Base-by-base conservation (phyloP, 2,329 filamentous ascomycete species). In the Dothistroma septosporum region DNA sequence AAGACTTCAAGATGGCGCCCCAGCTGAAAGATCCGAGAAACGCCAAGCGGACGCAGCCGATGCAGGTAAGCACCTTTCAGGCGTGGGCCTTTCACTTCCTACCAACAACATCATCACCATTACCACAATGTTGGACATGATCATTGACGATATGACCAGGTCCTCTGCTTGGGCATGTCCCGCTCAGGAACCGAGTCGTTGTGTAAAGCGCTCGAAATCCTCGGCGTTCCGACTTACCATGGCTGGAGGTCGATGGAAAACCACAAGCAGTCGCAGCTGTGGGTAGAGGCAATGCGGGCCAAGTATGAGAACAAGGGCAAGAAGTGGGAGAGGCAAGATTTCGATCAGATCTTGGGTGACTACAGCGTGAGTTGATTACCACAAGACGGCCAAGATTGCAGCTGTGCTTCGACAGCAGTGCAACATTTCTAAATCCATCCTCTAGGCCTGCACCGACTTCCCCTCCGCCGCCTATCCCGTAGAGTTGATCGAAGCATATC, bases 291-390 rank as follows among this genome's bases (percentile, higher is more conserved):
- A 12, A 32, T 49, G 16, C 11, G 49, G 10, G 21, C 19, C 24
- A 57, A 55, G 53, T 55, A 46, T 32, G 53, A 55, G 28, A 44
- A 44, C 35, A 55, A 55, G 9, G 53, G 53, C 21, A 55, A 22
- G 19, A 19, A 21, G 10, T 55, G 37, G 37, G 12, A 31, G 21
- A 55, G 53, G n/a, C 37, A 55, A 28, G 53, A 55, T 19, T 55
- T 41, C 19, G 53, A 55, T 47, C 53, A 55, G 53, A 31, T 55
- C n/a, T 21, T 55, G 53, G 53, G 53, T n/a, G 35, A 55, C 32
- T 69, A 64, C 53, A 66, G 65, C 22, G 73, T 67, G 0, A 66
- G 73, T 2, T 12, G 2, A 5, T 10, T 2, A 44, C 14, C 53
- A 24, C 10, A n/a, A 4, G 14, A 44, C 41, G n/a, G n/a, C 14